Percentiles rank a stretch among this genome's conserved stretches.
Conservation (phyloP, 2,329 filamentous ascomycete genomes). For the Fusarium dlaminii region DNA sequence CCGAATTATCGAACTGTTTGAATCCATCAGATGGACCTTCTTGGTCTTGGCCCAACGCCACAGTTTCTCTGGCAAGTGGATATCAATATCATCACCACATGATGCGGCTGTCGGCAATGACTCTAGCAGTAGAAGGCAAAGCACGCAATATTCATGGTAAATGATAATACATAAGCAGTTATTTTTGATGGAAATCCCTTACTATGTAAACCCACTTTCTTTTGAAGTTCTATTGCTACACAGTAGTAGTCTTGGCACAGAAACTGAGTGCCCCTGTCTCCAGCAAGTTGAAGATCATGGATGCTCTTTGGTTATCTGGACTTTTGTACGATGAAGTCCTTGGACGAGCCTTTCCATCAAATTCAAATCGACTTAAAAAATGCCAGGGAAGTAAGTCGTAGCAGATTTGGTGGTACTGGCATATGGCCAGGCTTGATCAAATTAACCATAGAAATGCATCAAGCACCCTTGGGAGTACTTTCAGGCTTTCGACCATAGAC, state of each 20-base stretch:
- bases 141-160: neutral
- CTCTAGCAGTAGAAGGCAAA: neutral
- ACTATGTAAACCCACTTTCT: neutral
- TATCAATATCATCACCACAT: neutral
- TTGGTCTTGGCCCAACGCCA: neutral
- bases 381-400: neutral
- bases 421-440: neutral
- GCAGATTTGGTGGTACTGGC: neutral
- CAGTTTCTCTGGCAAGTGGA: neutral
- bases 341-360: neutral
- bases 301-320: neutral
- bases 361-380: too few relatives aligned
- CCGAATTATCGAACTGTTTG: conserved; percentile 8
- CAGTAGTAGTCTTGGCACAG: neutral
- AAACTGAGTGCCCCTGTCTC: too few relatives aligned
- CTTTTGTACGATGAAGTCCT: neutral
- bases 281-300: neutral
- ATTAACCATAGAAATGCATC: neutral
- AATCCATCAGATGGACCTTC: neutral
- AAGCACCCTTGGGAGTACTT: neutral
- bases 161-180: neutral
- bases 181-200: neutral
- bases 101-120: neutral
- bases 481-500: conserved; percentile 25
- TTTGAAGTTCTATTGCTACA: neutral